Conservation (phyloP, 108 stramenopile species). For the Fistulifera solaris region DNA sequence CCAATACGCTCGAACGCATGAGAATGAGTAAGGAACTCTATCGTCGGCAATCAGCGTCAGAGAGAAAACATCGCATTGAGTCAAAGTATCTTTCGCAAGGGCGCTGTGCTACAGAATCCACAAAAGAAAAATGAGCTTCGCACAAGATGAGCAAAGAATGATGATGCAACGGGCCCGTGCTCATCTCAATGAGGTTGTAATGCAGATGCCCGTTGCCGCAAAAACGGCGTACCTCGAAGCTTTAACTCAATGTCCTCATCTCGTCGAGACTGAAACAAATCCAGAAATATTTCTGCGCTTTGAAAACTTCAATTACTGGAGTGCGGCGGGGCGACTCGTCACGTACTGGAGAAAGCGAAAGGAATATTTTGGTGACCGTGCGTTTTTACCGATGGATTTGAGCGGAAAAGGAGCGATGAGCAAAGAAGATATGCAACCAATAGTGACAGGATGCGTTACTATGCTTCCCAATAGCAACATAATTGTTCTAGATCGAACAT, state of each 20-base stretch:
- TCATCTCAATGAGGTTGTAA: conserved; percentile 1
- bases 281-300: conserved; percentile 8
- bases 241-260: conserved; percentile 1
- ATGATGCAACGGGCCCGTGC: neutral
- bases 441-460: too few species aligned
- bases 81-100: neutral
- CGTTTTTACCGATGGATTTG: conserved; percentile 6
- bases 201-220: conserved; percentile 2
- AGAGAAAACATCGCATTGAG: too few species aligned
- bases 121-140: neutral
- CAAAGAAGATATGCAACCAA: neutral
- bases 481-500: too few species aligned
- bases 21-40: too few species aligned
- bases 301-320: conserved; percentile 12
- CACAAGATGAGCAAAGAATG: neutral
- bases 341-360: conserved; percentile 17
- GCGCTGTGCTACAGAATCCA: neutral
- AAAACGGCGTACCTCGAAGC: conserved; percentile 17
- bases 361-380: conserved; percentile 15
- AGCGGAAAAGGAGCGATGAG: conserved; percentile 10
- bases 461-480: too few species aligned
- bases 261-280: conserved; percentile 14
- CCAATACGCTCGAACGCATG: too few species aligned
- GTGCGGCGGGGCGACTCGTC: conserved; percentile 11
- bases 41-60: too few species aligned